Evolutionary conservation across 352 stramenopile genomes (phyloP), one percentile per base, ranked within the genome.

Genomic region (Phytophthora pluvialis): DNA sequence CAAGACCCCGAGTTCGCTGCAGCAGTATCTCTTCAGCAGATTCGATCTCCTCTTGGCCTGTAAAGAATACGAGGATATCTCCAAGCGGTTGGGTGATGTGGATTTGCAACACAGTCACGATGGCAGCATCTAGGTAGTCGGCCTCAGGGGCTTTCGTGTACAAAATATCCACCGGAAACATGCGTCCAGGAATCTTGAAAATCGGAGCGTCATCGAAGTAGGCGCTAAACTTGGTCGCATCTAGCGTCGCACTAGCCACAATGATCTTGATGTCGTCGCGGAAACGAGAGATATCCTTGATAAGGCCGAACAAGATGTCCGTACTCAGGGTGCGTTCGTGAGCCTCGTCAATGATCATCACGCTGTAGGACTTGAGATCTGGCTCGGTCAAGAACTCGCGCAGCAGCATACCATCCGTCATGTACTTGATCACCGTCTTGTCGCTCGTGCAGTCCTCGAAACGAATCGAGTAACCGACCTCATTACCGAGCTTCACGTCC

Each of bases 371-470:
- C 54, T 90, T 94, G n/a, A 99, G 73, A 65, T 97, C 97, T 0
- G 98, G 98, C 73, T 99, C 97, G 4, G 95, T 99, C 44, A 99
- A 76, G 67, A 99, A 99, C 77, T 99, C 97, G 39, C 97, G 90
- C 36, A 99, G 80, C 21, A 99, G 76, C 97, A 99, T 99, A 72
- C 98, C 98, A 73, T 99, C 98, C 1, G 98, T 99, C 95, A 99
- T 99, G 83, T 99, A 99, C 75, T 98, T 98, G 54, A 99, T 93
- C 26, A 96, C 74, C 1, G 98, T 99, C 49, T 97, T 94, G 56
- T 98, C 93, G 56, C 87, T 98, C 21, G 98, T 99, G 66, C 97
- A 99, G 75, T 99, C 98, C 73, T 99, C 98, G 71, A 99, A 99
- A 55, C 98, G 97, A 67, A 99, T 99, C 28, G 90, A 97, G 76